Evolutionary conservation across 139 green algal species (phyloP).

Genomic region (Micractinium sp.): DNA sequence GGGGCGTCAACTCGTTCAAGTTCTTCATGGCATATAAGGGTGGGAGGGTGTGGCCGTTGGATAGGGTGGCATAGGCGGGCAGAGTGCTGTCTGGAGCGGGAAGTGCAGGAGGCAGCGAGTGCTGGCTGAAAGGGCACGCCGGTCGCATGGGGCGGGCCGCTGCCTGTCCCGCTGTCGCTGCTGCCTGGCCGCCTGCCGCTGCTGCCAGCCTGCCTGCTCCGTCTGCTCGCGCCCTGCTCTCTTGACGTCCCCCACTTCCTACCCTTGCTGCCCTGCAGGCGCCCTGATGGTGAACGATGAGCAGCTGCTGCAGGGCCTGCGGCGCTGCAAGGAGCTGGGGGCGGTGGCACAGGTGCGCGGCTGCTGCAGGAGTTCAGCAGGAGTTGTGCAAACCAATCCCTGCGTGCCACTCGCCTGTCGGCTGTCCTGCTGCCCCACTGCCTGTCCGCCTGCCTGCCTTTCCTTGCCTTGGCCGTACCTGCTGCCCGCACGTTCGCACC

Average conservation of each 20-base stretch:
- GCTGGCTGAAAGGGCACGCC: too few species aligned
- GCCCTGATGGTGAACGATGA: constrained; percentile 74
- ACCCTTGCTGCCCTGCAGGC: constrained; percentile 45
- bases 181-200: too few species aligned
- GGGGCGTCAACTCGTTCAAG: constrained; percentile 92
- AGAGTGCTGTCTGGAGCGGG: neutral
- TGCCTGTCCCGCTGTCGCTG: neutral
- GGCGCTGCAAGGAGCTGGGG: constrained; percentile 85
- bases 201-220: neutral
- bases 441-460: too few species aligned
- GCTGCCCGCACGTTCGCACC: neutral
- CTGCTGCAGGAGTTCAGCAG: neutral
- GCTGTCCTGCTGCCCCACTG: too few species aligned
- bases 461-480: neutral
- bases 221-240: too few species aligned
- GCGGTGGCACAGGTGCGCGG: constrained; percentile 82
- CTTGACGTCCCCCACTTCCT: neutral
- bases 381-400: neutral
- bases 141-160: too few species aligned
- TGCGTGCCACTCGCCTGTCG: neutral
- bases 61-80: neutral
- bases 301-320: constrained; percentile 84
- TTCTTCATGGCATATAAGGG: constrained; percentile 99
- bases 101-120: neutral
- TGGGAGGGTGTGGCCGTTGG: neutral